Conservation (phyloP, 768 basidiomycete species). For the Leccinum subgranulosum region DNA sequence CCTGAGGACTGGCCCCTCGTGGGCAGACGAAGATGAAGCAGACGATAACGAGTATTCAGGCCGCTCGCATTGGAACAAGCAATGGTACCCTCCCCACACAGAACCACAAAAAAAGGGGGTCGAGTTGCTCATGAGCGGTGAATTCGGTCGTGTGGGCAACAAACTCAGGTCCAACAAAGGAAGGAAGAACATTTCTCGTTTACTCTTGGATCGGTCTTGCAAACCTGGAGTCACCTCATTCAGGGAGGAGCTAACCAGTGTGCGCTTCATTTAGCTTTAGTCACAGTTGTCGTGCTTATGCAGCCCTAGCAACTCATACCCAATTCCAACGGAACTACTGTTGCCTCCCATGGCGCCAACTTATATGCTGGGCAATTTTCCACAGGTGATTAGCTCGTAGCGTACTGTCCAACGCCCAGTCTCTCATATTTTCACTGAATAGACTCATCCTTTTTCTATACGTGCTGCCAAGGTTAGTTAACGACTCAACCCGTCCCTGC, state of each 20-base stretch:
- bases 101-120: constrained; percentile 65
- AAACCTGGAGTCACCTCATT: constrained; percentile 31
- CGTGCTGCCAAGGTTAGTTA: constrained; percentile 72
- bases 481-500: not conserved
- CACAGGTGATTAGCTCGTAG: constrained; percentile 41
- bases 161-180: constrained; percentile 45
- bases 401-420: not conserved
- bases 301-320: constrained; percentile 62
- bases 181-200: constrained; percentile 46
- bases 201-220: constrained; percentile 42
- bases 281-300: not conserved
- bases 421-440: constrained; percentile 4
- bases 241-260: constrained; percentile 55
- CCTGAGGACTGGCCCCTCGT: constrained; percentile 10
- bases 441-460: constrained; percentile 93
- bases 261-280: constrained; percentile 32
- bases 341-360: constrained; percentile 68
- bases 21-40: constrained; percentile 37
- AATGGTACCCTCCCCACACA: constrained; percentile 40
- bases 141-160: constrained; percentile 67
- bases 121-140: constrained; percentile 67
- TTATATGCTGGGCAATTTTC: constrained; percentile 88
- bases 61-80: constrained; percentile 24
- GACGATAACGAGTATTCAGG: constrained; percentile 29
- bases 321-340: constrained; percentile 76